Evolutionary conservation across 192 early-diverging fungal species (phyloP).

Genomic region (Coemansia sp.): DNA sequence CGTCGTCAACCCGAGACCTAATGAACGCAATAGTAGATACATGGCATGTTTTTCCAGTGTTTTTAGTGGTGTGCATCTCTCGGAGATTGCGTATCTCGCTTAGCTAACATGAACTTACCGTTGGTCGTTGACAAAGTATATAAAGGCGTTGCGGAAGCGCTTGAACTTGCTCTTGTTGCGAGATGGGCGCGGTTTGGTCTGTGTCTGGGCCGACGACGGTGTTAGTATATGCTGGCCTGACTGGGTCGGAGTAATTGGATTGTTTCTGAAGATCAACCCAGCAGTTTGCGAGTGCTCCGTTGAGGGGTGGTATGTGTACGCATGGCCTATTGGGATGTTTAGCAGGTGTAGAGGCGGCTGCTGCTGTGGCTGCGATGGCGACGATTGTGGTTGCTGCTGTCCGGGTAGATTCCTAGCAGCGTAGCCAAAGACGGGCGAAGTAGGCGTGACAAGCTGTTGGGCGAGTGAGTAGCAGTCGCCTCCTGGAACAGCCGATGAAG

Average conservation of each 20-base stretch:
- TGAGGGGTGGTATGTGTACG: slow-evolving; percentile 29
- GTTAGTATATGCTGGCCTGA: slow-evolving; percentile 1
- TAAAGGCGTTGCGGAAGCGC: slow-evolving; percentile 60
- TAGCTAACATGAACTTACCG: slow-evolving; percentile 28
- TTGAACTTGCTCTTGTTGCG: slow-evolving; percentile 59
- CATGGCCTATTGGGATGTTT: slow-evolving; percentile 16
- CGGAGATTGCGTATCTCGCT: not conserved
- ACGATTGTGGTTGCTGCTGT: not conserved
- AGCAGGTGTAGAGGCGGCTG: not conserved
- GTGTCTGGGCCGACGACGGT: slow-evolving; percentile 9
- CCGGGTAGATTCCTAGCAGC: not conserved
- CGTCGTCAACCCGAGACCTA: slow-evolving; percentile 48
- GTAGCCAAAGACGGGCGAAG: not conserved
- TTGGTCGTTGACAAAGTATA: slow-evolving; percentile 60
- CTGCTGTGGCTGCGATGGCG: slow-evolving; percentile 1
- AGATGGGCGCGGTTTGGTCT: slow-evolving; percentile 31
- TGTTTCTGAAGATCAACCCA: slow-evolving; percentile 8
- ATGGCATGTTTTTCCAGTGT: not conserved
- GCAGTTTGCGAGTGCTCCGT: slow-evolving; percentile 13
- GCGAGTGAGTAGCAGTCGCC: not conserved
- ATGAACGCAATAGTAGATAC: not conserved
- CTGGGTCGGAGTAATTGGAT: slow-evolving; percentile 27
- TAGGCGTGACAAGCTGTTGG: slow-evolving; percentile 8
- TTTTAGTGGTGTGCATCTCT: not conserved
- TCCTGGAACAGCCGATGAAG: not conserved